Percentiles rank a stretch among this genome's conserved stretches.
Evolutionary conservation across 2,329 filamentous ascomycete genomes (phyloP).

Genomic region (Ophiocordyceps camponoti-rufipedis): DNA sequence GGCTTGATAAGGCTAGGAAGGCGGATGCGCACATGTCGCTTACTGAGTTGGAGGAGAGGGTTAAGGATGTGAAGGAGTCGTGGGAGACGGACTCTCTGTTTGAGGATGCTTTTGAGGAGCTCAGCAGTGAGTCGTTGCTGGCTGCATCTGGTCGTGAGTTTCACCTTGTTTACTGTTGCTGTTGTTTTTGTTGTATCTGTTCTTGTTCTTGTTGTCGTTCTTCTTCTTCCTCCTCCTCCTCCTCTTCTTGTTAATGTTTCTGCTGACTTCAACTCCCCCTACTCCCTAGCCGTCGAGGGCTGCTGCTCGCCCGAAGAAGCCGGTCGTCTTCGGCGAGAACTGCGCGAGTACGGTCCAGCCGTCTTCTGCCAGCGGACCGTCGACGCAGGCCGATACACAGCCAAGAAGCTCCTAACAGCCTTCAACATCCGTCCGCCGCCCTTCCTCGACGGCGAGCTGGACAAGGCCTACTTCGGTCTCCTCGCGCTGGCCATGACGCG

Average conservation of each 20-base stretch:
- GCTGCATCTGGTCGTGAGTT: slow-evolving; percentile 23
- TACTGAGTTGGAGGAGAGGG: slow-evolving; percentile 30
- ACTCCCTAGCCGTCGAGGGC: background rate
- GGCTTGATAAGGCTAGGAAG: slow-evolving; percentile 16
- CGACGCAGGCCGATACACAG: slow-evolving; percentile 48
- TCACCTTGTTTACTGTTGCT: too few species aligned
- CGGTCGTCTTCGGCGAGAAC: slow-evolving; percentile 44
- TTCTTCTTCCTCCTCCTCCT: too few species aligned
- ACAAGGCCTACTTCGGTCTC: slow-evolving; percentile 57
- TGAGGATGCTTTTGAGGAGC: slow-evolving; percentile 40
- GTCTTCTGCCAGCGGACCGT: slow-evolving; percentile 61
- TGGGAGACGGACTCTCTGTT: slow-evolving; percentile 49
- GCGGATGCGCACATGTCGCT: slow-evolving; percentile 17
- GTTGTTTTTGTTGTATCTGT: too few species aligned
- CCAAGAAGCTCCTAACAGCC: slow-evolving; percentile 70
- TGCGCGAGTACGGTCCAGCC: slow-evolving; percentile 60
- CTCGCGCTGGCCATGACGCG: slow-evolving; percentile 62
- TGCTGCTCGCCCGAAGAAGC: slow-evolving; percentile 51
- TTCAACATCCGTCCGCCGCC: slow-evolving; percentile 61
- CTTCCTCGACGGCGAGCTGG: slow-evolving; percentile 49
- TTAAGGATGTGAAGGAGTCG: slow-evolving; percentile 31
- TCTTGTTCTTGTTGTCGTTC: too few species aligned
- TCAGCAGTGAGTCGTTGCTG: slow-evolving; percentile 28
- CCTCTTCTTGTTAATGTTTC: too few species aligned
- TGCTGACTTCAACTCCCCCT: too few species aligned